Percentiles rank a stretch among this genome's conserved stretches.
phyloP scores from a whole-genome alignment of 106 monocot species.

The Dendrobium officinale region DNA sequence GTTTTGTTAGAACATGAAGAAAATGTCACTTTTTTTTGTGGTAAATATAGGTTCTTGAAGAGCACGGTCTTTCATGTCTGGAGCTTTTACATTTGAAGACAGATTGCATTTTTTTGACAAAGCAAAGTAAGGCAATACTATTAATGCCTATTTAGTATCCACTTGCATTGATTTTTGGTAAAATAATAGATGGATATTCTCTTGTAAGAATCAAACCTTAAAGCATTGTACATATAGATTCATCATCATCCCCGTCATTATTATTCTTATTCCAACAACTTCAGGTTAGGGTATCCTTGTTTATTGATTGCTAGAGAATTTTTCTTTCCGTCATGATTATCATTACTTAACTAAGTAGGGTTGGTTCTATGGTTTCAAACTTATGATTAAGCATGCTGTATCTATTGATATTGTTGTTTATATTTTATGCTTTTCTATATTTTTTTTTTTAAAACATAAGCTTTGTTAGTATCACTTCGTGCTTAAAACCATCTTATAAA shows the following conservation, averaged over 20 bases:
- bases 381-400: background rate
- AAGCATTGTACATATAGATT: background rate
- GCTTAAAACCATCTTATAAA: background rate
- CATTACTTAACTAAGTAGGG: background rate
- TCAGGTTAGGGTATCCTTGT: background rate
- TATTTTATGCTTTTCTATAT: background rate
- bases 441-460: background rate
- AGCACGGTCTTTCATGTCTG: constrained; percentile 66
- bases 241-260: background rate
- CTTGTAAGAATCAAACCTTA: background rate
- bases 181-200: background rate
- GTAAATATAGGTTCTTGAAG: constrained; percentile 59
- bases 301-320: background rate
- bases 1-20: background rate
- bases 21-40: background rate
- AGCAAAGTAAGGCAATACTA: constrained; percentile 42
- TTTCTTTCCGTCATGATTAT: background rate
- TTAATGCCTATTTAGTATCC: background rate
- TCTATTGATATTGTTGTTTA: background rate
- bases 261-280: background rate
- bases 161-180: background rate
- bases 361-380: background rate
- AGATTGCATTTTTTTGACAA: constrained; percentile 75
- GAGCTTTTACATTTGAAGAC: constrained; percentile 75
- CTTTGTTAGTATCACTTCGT: background rate